Evolutionary conservation across 495 filamentous ascomycete species (phyloP), one percentile per base, ranked within the genome.

Genomic region (Xylaria curta): DNA sequence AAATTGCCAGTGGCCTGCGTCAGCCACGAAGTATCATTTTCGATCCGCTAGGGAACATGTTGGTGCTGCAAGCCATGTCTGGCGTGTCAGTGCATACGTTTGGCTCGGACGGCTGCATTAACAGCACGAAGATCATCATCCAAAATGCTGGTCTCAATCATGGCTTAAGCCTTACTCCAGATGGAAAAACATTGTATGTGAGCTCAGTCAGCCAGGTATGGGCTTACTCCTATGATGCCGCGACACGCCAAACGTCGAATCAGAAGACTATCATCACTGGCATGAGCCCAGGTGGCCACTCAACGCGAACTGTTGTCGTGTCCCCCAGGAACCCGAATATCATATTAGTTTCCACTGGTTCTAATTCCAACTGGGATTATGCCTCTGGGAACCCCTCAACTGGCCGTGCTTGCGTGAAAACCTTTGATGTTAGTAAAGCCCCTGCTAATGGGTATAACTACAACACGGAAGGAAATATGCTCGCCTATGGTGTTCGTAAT

Each of bases 401-500:
- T 1, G 91, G 91, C 0, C 85, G 86, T 62, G 87, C 85, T 44
- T 86, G 89, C 70, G 85, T 93, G 49, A 89, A 87, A 75, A 85
- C 87, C 21, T 92, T 91, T 78, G 86, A 89, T 73, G 56, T 91
- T 24, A 83, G 75, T 69, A 83, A 83, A 70, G 76, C 79, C 0
- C 75, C 80, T 8, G 61, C 78, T 1, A 74, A 79, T 3, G 80
- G 80, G 1, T 89, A 88, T 62, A 81, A 84, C 72, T 92, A 82
- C 72, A 80, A 83, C 47, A 83, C 78, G 4, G 81, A 86, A 64
- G 91, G 91, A 5, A 74, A 80, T 49, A 80, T 89, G 1, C 77
- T 93, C 1, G 91, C 88, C 0, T 92, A 90, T 83, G 91, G 91
- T 46, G 83, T 93, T 26, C 85, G 91, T 12, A 92, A 93, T 78